These are phyloP conservation scores for Amauroascus verrucosus DNA, from an alignment of 2,329 filamentous ascomycete species.

Conservation along the genomic window DNA sequence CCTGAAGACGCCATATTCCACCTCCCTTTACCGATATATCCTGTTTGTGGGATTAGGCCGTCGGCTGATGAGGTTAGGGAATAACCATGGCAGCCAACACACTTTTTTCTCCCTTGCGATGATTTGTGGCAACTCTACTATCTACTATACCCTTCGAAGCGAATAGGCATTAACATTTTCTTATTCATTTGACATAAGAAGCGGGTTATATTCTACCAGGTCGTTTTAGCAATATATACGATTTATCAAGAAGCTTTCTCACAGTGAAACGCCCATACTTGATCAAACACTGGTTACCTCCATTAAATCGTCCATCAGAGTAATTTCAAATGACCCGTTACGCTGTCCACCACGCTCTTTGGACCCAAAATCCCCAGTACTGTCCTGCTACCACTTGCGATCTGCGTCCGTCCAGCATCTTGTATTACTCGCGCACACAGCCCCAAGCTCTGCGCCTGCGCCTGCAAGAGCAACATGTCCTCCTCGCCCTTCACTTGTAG, in stretches of 20 bases:
- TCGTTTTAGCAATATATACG: too few relatives aligned
- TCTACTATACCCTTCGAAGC: background rate
- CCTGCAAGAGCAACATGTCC: slow-evolving; percentile 63
- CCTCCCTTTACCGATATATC: slow-evolving; percentile 61
- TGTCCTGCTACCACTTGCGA: slow-evolving; percentile 82
- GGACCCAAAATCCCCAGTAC: slow-evolving; percentile 78
- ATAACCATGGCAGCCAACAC: slow-evolving; percentile 78
- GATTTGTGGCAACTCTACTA: background rate
- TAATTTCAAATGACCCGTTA: slow-evolving; percentile 77
- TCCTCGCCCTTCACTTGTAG: slow-evolving; percentile 81
- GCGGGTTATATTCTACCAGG: too few relatives aligned
- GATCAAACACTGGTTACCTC: background rate
- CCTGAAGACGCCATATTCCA: slow-evolving; percentile 74
- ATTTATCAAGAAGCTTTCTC: too few relatives aligned
- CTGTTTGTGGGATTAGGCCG: slow-evolving; percentile 44
- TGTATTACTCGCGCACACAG: slow-evolving; percentile 82
- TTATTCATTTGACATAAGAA: too few relatives aligned
- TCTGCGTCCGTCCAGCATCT: slow-evolving; percentile 95
- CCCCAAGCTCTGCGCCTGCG: slow-evolving; percentile 69
- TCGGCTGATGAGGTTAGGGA: slow-evolving; percentile 82
- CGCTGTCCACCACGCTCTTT: slow-evolving; percentile 69
- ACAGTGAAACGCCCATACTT: slow-evolving; percentile 5
- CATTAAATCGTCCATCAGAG: slow-evolving; percentile 42
- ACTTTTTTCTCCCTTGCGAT: slow-evolving; percentile 12
- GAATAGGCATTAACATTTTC: too few relatives aligned